phyloP scores from a whole-genome alignment of 345 rosid species.

The Euphorbia tirucalli region DNA sequence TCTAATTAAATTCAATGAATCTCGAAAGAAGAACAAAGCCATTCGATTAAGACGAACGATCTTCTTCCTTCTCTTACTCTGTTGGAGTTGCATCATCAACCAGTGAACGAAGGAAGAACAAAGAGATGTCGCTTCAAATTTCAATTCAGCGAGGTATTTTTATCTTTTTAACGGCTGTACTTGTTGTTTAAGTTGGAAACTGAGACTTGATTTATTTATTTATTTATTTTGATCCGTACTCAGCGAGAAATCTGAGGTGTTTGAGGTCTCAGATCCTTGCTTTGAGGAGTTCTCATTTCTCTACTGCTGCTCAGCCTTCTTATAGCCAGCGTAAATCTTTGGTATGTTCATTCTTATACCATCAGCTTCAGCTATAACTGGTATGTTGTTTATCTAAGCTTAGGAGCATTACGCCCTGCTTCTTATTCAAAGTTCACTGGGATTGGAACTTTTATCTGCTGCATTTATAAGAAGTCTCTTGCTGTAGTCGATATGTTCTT shows the following conservation, averaged over 20 bases:
- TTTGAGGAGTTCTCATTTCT: conserved; percentile 32
- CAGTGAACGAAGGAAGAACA: background rate
- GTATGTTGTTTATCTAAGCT: background rate
- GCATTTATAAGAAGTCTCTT: background rate
- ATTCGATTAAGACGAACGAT: too few species aligned
- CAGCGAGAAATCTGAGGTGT: conserved; percentile 54
- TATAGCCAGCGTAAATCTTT: conserved; percentile 38
- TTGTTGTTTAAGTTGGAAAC: background rate
- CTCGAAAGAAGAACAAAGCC: too few species aligned
- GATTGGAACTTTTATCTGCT: background rate
- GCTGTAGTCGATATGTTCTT: background rate
- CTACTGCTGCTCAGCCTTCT: conserved; percentile 60
- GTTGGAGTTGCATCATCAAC: too few species aligned
- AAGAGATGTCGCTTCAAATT: conserved; percentile 35
- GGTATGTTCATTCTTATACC: conserved; percentile 28
- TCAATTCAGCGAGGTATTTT: conserved; percentile 37
- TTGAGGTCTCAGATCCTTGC: conserved; percentile 50
- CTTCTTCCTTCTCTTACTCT: background rate
- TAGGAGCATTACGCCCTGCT: too few species aligned
- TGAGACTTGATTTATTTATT: background rate
- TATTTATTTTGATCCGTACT: background rate
- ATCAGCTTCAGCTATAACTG: too few species aligned
- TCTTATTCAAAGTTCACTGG: too few species aligned
- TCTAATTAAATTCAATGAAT: too few species aligned
- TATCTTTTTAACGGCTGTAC: background rate